Evolutionary conservation across 2,329 filamentous ascomycete genomes (phyloP), one percentile per base, ranked within the genome.

Genomic region (Emergomyces orientalis): DNA sequence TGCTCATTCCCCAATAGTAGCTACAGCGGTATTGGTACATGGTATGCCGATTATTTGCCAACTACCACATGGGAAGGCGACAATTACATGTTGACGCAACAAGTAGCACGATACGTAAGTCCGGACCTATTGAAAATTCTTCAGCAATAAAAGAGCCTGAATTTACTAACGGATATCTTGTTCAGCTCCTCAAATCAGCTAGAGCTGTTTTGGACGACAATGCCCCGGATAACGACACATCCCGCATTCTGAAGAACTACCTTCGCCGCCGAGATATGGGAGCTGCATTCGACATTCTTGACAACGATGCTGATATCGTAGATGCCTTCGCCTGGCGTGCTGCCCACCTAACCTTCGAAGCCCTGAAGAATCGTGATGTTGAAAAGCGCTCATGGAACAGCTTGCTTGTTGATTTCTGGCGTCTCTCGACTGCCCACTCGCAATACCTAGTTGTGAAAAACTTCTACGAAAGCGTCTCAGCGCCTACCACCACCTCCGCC

Each of bases 21-120:
- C 69, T 90, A 90, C 77, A 85, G 85, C 62, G 89, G 89, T n/a
- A 89, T 92, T 67, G 88, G 88, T 1, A 77, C 82, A 22, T 89
- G 84, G 82, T 91, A 90, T 69, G 81, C 88, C 34, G 88, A 91
- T 73, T 90, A 91, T 71, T 80, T 91, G 1, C 88, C 89, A 19
- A 88, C 84, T 0, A 74, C 80, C 17, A 89, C 87, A 11, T 89
- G 86, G 86, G 88, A 91, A 72, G 88, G 88, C 54, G 88, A 90
- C 77, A 90, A 90, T 79, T 91, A 89, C 78, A 90, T 91, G 88
- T 79, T 91, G 64, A 89, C 87, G 11, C 88, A 91, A 74, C 88
- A 91, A 76, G 88, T 91, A 2, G 86, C 87, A 2, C 83, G 88
- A 63, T 91, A 91, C 70, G 78, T 82, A 76, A 74, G 79, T 75